Evolutionary conservation across 371 early-diverging fungal species (phyloP).

Genomic region (Mortierella sp.): DNA sequence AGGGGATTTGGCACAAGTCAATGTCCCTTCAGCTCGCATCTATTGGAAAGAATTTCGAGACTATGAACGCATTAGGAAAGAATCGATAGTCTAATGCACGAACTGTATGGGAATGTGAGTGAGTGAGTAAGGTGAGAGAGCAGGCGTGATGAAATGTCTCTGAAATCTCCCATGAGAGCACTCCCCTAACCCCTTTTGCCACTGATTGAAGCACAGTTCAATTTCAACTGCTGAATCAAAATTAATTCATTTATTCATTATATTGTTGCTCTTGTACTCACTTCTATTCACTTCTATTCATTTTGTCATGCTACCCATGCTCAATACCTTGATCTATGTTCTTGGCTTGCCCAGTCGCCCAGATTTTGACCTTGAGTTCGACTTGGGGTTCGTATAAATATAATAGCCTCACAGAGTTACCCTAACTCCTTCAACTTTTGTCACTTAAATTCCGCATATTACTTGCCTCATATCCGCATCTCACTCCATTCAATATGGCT

Average conservation of each 20-base stretch:
- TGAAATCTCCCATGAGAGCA: too few relatives aligned
- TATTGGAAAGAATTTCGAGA: too few relatives aligned
- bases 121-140: too few relatives aligned
- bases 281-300: neutral
- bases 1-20: too few relatives aligned
- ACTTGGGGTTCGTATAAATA: neutral
- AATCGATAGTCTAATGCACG: too few relatives aligned
- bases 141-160: too few relatives aligned
- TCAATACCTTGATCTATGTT: neutral
- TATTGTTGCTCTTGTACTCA: neutral
- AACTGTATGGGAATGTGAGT: too few relatives aligned
- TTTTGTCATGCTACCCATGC: neutral
- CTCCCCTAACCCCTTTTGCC: too few relatives aligned
- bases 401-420: neutral
- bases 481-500: constrained; percentile 26
- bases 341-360: neutral
- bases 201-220: neutral
- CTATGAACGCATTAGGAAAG: too few relatives aligned
- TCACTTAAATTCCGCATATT: neutral
- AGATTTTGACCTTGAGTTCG: neutral
- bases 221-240: neutral
- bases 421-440: neutral
- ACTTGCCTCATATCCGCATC: neutral
- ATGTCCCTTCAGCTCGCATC: too few relatives aligned
- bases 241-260: too few relatives aligned